Percentiles rank a stretch among this genome's conserved stretches.
Conservation (phyloP, 306 rosid species). For the Begonia peltatifolia region DNA sequence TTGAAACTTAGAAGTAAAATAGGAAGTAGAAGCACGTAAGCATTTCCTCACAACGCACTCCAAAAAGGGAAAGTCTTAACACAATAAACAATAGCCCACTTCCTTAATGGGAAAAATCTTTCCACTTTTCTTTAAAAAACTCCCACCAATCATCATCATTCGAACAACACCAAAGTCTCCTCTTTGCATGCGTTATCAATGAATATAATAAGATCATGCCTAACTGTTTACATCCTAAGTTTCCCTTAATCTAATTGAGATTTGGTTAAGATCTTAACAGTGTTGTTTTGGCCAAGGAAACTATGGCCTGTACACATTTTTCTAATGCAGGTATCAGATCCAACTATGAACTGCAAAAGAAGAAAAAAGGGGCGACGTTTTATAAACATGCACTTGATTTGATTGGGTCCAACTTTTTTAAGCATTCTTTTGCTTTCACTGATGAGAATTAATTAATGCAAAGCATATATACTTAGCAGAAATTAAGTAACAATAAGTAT, state of each 20-base stretch:
- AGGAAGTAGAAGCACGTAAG: slow-evolving; percentile 18
- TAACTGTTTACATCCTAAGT: too few species aligned
- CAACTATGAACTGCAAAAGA: neutral
- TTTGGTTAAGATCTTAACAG: too few species aligned
- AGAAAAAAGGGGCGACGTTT: slow-evolving; percentile 21
- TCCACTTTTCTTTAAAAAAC: slow-evolving; percentile 1
- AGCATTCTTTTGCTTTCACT: slow-evolving; percentile 20
- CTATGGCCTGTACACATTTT: neutral
- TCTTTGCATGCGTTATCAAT: too few species aligned
- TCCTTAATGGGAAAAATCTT: slow-evolving; percentile 19
- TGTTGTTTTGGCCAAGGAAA: too few species aligned
- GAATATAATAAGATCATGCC: too few species aligned
- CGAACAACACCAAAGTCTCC: neutral
- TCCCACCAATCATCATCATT: slow-evolving; percentile 22
- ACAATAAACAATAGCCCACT: slow-evolving; percentile 9
- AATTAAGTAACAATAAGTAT: neutral
- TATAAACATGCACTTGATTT: slow-evolving; percentile 18
- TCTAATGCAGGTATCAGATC: slow-evolving; percentile 7
- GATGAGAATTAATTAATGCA: slow-evolving; percentile 10
- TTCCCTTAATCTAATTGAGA: too few species aligned
- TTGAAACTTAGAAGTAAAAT: too few species aligned
- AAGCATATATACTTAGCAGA: neutral
- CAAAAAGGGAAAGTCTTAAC: slow-evolving; percentile 28
- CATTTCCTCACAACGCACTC: slow-evolving; percentile 19
- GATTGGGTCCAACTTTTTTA: slow-evolving; percentile 13